Base-by-base conservation (phyloP, 2,329 filamentous ascomycete genomes). In the Trichoderma breve region DNA sequence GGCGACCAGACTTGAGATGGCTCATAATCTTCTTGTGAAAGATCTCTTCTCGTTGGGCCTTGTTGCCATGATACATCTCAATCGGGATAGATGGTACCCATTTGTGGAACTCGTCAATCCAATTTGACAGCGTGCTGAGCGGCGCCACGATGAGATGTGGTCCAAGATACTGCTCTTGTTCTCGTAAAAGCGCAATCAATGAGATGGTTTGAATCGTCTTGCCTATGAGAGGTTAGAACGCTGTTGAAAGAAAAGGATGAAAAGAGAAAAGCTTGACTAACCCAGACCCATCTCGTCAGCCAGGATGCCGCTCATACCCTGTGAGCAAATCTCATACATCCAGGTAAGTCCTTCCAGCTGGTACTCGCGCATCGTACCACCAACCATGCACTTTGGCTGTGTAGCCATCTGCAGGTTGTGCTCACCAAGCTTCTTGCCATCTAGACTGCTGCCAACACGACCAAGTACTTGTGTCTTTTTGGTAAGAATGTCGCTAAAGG, bases 121-220 rank as follows among this genome's bases (percentile, higher is more conserved):
- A 99, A 79, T 98, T 99, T 51, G 92, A 94, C 0, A 98, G 87
- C 0, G 96, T 98, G 78, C 94, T 98, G 4, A 98, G 82, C 0
- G 96, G 96, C 0, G 95, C 94, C 7, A 96, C 91, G 68, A 99
- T 94, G 26, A 99, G 82, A 78, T 98, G 97, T 0, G 96, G 96
- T 0, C 96, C 96, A 2, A 88, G 83, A 66, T 96, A 94, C 7
- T 91, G 88, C 62, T 95, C 93, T 75, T 95, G 92, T 77, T 98
- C 95, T 75, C 95, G 90, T 15, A 98, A 84, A 73, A 97, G 90
- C 0, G 95, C 95, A 51, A 97, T 91, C 74, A 97, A 87, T 0
- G 94, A 91, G 51, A 98, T 97, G 0, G 94, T 94, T 78, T 98
- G 95, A 1, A 98, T 89, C 0, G 95, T 98, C 84, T 98, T 98